Evolutionary conservation across 73 alveolate species (phyloP).

Genomic region (Diophrys sp.): DNA sequence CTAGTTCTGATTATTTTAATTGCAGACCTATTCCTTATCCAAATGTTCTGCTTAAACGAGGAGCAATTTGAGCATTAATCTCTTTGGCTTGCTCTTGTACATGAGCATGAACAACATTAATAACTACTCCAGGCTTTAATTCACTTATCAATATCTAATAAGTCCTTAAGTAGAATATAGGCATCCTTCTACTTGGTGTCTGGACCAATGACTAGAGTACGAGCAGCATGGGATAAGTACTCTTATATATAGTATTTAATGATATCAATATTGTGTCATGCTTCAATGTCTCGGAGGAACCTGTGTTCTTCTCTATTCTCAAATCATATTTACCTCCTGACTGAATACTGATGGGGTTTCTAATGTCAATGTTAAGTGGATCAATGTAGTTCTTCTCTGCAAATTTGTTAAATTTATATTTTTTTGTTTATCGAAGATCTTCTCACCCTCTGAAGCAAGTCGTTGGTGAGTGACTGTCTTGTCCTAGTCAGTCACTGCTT

Average conservation of each 20-base stretch:
- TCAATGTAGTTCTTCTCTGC: neutral
- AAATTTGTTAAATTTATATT: neutral
- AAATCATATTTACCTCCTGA: constrained; percentile 86
- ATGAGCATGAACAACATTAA: neutral
- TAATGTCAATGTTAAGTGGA: constrained; percentile 14
- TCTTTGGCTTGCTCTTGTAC: too few relatives aligned
- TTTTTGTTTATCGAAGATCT: neutral
- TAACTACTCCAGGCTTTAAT: constrained; percentile 54
- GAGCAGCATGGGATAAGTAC: neutral
- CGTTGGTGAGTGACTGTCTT: neutral
- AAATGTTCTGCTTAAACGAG: too few relatives aligned
- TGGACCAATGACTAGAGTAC: neutral
- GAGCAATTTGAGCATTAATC: too few relatives aligned
- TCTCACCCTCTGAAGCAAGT: neutral
- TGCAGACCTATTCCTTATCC: neutral
- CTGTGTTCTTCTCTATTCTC: constrained; percentile 84
- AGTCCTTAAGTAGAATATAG: constrained; percentile 72
- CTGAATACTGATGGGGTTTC: constrained; percentile 66
- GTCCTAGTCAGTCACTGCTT: neutral
- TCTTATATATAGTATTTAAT: neutral
- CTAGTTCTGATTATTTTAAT: neutral
- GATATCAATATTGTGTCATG: neutral
- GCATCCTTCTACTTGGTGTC: constrained; percentile 70
- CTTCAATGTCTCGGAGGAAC: constrained; percentile 55
- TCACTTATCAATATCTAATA: constrained; percentile 55